Evolutionary conservation across 192 early-diverging fungal genomes (phyloP).

Genomic region (Thamnidium elegans): DNA sequence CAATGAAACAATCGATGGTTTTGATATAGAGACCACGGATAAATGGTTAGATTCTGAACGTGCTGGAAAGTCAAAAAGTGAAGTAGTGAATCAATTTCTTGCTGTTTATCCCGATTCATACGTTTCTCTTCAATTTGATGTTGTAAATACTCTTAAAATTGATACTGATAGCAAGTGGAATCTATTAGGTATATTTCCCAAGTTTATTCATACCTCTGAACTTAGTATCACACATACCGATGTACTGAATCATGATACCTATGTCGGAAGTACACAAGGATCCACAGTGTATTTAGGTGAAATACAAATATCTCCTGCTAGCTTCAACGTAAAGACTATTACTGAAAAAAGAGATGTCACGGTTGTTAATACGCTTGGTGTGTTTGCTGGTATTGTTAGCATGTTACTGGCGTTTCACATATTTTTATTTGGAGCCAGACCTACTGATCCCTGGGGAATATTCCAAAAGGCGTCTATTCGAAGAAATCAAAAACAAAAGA

Average conservation of each 20-base stretch:
- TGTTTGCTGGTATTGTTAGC: constrained; percentile 16
- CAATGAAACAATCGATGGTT: not conserved
- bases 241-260: not conserved
- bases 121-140: not conserved
- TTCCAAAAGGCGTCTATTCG: not conserved
- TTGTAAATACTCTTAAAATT: not conserved
- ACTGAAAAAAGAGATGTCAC: constrained; percentile 7
- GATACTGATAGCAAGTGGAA: not conserved
- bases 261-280: too few species aligned
- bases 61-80: not conserved
- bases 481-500: not conserved
- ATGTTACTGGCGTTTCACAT: constrained; percentile 12
- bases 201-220: not conserved
- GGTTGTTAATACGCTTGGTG: constrained; percentile 6
- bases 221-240: not conserved
- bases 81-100: not conserved
- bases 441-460: constrained; percentile 1
- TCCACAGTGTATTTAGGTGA: too few species aligned
- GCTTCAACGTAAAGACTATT: not conserved
- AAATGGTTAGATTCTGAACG: not conserved
- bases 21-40: not conserved
- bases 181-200: not conserved
- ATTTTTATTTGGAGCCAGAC: constrained; percentile 8
- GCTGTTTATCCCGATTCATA: not conserved
- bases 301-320: not conserved